Percentiles rank a stretch among this genome's conserved stretches.
Conservation (phyloP, 495 filamentous ascomycete genomes). For the Trichoderma parareesei region DNA sequence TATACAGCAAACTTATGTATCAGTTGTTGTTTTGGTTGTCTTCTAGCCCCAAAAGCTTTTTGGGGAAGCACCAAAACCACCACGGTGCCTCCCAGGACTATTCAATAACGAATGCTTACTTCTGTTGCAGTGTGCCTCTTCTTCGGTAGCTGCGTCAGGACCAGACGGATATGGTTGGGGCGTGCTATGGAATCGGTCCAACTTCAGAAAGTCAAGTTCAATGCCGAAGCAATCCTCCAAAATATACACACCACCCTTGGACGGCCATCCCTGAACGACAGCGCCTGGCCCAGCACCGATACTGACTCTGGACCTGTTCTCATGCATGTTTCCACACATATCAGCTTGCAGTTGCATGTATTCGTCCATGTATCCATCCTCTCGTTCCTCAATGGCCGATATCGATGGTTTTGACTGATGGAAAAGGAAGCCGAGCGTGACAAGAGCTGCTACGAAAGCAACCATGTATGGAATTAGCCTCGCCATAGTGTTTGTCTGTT, state of each 20-base stretch:
- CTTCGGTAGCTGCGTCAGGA: slow-evolving; percentile 17
- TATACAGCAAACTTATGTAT: not conserved
- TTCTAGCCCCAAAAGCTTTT: no score
- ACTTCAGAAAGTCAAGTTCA: slow-evolving; percentile 19
- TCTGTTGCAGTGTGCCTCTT: slow-evolving; percentile 19
- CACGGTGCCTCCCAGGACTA: no score
- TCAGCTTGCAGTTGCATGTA: not conserved
- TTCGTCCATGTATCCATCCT: not conserved
- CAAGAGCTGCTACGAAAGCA: no score
- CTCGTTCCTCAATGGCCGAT: not conserved
- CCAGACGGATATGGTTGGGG: slow-evolving; percentile 18
- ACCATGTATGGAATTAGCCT: no score
- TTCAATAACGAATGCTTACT: slow-evolving; percentile 2
- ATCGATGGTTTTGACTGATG: no score
- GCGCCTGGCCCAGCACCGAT: slow-evolving; percentile 18
- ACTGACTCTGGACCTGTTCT: slow-evolving; percentile 1
- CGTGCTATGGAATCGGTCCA: not conserved
- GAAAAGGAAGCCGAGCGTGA: no score
- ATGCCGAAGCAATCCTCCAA: slow-evolving; percentile 16
- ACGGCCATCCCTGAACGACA: slow-evolving; percentile 18
- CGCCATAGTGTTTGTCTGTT: no score
- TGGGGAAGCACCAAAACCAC: no score
- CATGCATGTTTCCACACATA: not conserved
- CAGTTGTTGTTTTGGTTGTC: not conserved
- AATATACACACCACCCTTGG: slow-evolving; percentile 19